These are phyloP conservation scores for Falciphora oryzae DNA, from an alignment of 2,329 filamentous ascomycete genomes.

Conservation along the genomic window DNA sequence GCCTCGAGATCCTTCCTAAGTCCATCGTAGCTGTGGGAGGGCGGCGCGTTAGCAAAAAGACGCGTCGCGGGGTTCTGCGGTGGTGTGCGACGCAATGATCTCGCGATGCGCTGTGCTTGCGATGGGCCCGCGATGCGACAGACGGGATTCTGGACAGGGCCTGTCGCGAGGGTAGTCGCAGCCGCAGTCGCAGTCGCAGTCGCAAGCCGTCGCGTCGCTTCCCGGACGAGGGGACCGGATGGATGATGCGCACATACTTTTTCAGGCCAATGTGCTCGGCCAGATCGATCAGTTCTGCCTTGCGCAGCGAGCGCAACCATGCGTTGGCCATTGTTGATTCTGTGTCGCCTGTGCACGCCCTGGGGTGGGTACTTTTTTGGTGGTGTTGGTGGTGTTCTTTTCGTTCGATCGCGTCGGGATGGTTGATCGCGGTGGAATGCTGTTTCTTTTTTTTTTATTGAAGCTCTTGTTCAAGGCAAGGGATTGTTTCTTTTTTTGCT, in stretches of 20 bases:
- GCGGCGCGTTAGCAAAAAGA: constrained; percentile 13
- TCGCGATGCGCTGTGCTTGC: background rate
- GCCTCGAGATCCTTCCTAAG: constrained; percentile 78
- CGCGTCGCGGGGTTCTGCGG: background rate
- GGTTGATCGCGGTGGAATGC: background rate
- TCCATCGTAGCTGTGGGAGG: constrained; percentile 52
- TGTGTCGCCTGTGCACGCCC: background rate
- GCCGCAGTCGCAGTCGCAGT: background rate
- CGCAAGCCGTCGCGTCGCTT: background rate
- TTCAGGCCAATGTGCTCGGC: constrained; percentile 65
- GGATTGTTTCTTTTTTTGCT: too few species aligned
- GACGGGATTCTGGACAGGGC: background rate
- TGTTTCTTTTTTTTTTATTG: background rate
- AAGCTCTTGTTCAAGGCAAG: too few species aligned
- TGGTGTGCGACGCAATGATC: background rate
- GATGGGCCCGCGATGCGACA: background rate
- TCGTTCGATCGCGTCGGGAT: too few species aligned
- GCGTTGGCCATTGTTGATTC: constrained; percentile 36
- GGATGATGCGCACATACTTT: constrained; percentile 47
- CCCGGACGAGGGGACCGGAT: background rate
- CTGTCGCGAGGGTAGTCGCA: background rate
- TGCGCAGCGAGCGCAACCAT: constrained; percentile 78
- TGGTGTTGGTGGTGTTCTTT: background rate
- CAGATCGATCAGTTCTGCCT: constrained; percentile 70
- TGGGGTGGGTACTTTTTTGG: background rate